Base-by-base conservation (phyloP, 2,329 filamentous ascomycete genomes). In the Penicillium brasilianum region DNA sequence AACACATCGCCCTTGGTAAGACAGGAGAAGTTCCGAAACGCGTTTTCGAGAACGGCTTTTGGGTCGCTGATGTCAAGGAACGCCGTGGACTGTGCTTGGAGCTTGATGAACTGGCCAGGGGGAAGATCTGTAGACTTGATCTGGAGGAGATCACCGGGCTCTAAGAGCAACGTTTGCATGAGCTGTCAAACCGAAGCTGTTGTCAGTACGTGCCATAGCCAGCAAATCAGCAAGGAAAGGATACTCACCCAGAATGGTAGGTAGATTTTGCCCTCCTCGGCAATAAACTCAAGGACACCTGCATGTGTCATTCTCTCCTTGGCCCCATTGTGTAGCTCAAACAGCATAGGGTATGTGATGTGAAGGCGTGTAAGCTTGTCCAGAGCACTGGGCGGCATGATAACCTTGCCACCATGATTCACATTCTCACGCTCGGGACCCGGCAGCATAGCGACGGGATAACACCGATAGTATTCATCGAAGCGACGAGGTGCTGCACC, bases 381-480 rank as follows among this genome's bases (percentile, higher is more conserved):
- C 58, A 99, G 86, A 6, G 95, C 94, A 37, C 93, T 97, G 0
- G 95, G 91, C n/a, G 95, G 95, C 65, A 99, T 88, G 75, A 99
- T 92, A 71, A 99, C 94, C 83, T 99, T 99, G 78, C 94, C 96
- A 69, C 95, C 95, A 75, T 95, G 93, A 82, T 98, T 98, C 64
- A 96, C 88, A 68, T 93, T 90, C 55, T 91, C 90, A 68, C 95
- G 87, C 72, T 97, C 93, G 39, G 92, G 87, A 2, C 94, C 93
- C 13, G 93, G 92, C 64, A 96, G 88, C 93, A 99, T 98, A 71
- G 90, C 88, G 71, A 97, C 86, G 46, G 95, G 95, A 74, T 98
- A 99, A 83, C 93, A 97, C 72, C 95, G 90, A 80, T 97, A 98
- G 82, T 97, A 98, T 79, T 99, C 95, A 78, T 99, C 94, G 81